Evolutionary conservation across 306 rosid species (phyloP).

Genomic region (Macrotyloma uniflorum): DNA sequence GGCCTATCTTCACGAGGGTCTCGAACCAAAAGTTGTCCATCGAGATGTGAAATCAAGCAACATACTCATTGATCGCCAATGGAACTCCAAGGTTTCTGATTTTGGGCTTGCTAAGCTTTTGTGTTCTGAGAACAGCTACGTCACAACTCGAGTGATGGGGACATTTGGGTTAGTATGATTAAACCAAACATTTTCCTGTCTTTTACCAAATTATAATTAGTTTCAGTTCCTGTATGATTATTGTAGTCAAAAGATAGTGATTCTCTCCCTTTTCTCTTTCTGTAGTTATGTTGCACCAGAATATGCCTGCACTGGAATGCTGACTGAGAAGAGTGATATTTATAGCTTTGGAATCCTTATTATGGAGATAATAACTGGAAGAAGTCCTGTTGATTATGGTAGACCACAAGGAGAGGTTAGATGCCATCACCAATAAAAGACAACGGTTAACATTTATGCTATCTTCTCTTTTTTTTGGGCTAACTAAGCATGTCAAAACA

Average conservation of each 20-base stretch:
- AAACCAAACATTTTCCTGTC: slow-evolving; percentile 1
- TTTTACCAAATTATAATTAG: neutral
- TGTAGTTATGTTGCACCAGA: slow-evolving; percentile 96
- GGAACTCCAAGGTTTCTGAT: slow-evolving; percentile 95
- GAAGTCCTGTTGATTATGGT: slow-evolving; percentile 90
- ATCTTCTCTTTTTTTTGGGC: slow-evolving; percentile 6
- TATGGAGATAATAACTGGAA: slow-evolving; percentile 89
- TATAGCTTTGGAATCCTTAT: slow-evolving; percentile 94
- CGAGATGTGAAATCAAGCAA: slow-evolving; percentile 95
- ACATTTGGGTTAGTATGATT: slow-evolving; percentile 90
- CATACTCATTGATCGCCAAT: slow-evolving; percentile 87
- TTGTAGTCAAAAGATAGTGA: slow-evolving; percentile 29
- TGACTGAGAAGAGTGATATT: slow-evolving; percentile 92
- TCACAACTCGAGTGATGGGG: slow-evolving; percentile 98
- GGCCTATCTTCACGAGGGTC: slow-evolving; percentile 99
- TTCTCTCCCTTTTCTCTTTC: slow-evolving; percentile 37
- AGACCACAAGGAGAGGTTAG: slow-evolving; percentile 94
- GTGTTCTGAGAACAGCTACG: slow-evolving; percentile 82
- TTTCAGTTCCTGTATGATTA: neutral
- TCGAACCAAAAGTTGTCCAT: slow-evolving; percentile 95
- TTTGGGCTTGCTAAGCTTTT: slow-evolving; percentile 97
- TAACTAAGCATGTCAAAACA: slow-evolving; percentile 23
- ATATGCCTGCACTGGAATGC: slow-evolving; percentile 97
- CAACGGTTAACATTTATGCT: neutral
- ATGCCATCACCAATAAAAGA: slow-evolving; percentile 1